Evolutionary conservation across 345 rosid genomes (phyloP).

Genomic region (Lagerstroemia speciosa): DNA sequence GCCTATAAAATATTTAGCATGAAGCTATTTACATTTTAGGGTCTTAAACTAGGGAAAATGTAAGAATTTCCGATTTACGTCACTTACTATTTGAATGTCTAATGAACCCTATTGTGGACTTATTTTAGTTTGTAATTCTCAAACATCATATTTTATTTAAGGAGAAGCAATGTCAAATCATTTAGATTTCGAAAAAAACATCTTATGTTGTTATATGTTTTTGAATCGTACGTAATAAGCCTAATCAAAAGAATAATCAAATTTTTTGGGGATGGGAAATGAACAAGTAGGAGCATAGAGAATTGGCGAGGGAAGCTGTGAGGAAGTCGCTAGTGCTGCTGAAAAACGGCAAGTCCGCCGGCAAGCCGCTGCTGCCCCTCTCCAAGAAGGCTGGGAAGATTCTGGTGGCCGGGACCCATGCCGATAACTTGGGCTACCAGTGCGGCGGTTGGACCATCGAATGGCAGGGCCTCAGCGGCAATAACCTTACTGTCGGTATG

Average conservation of each 20-base stretch:
- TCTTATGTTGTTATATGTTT: too few relatives aligned
- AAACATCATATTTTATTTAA: too few relatives aligned
- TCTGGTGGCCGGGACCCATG: conserved; percentile 73
- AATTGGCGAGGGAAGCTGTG: conserved; percentile 62
- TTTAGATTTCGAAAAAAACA: too few relatives aligned
- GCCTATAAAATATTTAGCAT: too few relatives aligned
- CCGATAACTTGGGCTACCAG: conserved; percentile 66
- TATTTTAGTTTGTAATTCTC: too few relatives aligned
- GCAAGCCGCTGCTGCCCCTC: conserved; percentile 47
- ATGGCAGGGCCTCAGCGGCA: conserved; percentile 62
- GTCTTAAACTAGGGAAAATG: too few relatives aligned
- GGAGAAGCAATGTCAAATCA: too few relatives aligned
- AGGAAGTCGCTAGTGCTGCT: conserved; percentile 70
- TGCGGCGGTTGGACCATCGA: conserved; percentile 84
- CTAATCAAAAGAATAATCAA: too few relatives aligned
- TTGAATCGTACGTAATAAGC: neutral
- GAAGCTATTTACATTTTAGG: too few relatives aligned
- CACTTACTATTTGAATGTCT: too few relatives aligned
- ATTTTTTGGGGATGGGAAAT: conserved; percentile 23
- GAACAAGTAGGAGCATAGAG: conserved; percentile 39
- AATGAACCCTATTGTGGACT: too few relatives aligned
- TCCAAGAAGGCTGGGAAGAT: conserved; percentile 47
- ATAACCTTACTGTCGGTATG: conserved; percentile 47
- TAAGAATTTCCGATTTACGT: too few relatives aligned
- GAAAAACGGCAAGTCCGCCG: conserved; percentile 45